A percentile compares a stretch with the other conserved stretches of the same genome.
Conservation (phyloP, 345 rosid genomes). For the Raphanus raphanistrum region DNA sequence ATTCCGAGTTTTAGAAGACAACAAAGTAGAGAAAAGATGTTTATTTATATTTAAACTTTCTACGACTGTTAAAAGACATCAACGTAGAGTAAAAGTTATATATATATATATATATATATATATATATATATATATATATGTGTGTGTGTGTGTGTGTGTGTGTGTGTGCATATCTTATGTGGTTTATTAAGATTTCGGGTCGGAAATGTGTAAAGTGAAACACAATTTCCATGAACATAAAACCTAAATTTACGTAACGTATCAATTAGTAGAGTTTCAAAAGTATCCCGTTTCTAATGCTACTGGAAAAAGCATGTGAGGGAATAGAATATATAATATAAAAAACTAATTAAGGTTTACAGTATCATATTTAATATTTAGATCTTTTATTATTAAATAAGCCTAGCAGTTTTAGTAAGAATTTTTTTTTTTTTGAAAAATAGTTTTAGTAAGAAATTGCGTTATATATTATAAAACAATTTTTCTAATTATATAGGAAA, state of each 20-base stretch:
- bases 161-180: background rate
- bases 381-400: background rate
- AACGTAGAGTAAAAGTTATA: background rate
- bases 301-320: slow-evolving; percentile 7
- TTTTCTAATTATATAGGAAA: background rate
- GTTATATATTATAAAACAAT: background rate
- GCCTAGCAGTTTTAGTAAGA: background rate
- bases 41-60: background rate
- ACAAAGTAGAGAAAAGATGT: background rate
- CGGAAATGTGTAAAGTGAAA: slow-evolving; percentile 29
- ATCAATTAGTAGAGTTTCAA: slow-evolving; percentile 34
- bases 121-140: background rate
- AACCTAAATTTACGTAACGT: slow-evolving; percentile 40
- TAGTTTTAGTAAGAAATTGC: background rate
- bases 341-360: background rate
- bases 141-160: background rate
- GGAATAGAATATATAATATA: background rate
- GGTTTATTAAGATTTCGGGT: slow-evolving; percentile 13
- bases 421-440: too few relatives aligned
- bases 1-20: background rate
- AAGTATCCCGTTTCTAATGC: slow-evolving; percentile 18
- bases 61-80: background rate
- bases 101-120: background rate
- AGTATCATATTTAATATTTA: background rate
- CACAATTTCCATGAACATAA: slow-evolving; percentile 35